Conservation (phyloP, 257 asterid genomes). For the Nicotiana knightiana region DNA sequence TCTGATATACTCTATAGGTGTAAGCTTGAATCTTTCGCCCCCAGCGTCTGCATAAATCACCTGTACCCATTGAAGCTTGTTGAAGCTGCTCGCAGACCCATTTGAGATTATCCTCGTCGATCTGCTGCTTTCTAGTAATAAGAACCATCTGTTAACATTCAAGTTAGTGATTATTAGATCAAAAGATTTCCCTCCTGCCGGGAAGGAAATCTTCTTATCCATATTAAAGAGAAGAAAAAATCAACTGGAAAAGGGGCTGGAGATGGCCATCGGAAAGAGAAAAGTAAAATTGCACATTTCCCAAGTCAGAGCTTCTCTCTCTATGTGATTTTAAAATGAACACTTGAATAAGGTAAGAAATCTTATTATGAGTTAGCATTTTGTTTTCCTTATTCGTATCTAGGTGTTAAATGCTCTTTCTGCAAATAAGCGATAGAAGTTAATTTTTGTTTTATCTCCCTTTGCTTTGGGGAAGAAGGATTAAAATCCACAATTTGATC, state of each 20-base stretch:
- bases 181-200: not conserved
- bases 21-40: not conserved
- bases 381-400: not conserved
- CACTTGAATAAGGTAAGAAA: no score
- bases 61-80: not conserved
- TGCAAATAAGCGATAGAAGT: not conserved
- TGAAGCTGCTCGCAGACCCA: not conserved
- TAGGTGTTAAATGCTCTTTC: not conserved
- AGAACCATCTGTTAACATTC: not conserved
- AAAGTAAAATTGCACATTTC: no score
- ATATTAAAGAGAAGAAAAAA: not conserved
- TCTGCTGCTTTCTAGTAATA: not conserved
- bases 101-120: not conserved
- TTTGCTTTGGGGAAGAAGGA: not conserved
- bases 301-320: no score
- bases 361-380: not conserved
- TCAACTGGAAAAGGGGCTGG: not conserved
- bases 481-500: not conserved
- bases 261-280: no score
- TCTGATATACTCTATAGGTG: not conserved
- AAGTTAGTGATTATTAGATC: not conserved
- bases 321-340: no score
- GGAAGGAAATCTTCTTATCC: not conserved
- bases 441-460: not conserved
- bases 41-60: not conserved